These are phyloP conservation scores for Craterostigma plantagineum DNA, from an alignment of 257 asterid species.

Conservation along the genomic window DNA sequence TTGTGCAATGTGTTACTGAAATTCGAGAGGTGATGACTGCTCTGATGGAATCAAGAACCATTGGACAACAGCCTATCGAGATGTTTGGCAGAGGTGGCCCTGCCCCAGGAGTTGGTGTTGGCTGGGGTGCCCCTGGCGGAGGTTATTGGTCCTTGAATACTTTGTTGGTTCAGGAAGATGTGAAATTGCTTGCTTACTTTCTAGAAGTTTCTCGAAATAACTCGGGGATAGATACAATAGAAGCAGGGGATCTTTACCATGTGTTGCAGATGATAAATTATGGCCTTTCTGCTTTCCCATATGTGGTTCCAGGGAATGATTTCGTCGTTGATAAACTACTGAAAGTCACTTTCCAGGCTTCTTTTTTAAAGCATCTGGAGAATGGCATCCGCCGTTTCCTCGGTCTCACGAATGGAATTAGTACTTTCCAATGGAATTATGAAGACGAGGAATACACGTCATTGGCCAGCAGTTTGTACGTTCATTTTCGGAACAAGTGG, in stretches of 20 bases:
- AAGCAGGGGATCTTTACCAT: constrained; percentile 16
- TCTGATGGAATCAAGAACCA: constrained; percentile 19
- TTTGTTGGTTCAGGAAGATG: constrained; percentile 55
- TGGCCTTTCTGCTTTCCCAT: constrained; percentile 34
- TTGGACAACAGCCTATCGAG: constrained; percentile 37
- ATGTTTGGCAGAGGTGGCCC: constrained; percentile 85
- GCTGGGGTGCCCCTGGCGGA: constrained; percentile 93
- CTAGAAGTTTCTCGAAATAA: constrained; percentile 23
- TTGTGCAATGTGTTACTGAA: constrained; percentile 32
- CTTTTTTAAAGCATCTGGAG: constrained; percentile 44
- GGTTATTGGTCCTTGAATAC: constrained; percentile 73
- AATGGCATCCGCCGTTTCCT: constrained; percentile 33
- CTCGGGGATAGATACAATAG: constrained; percentile 12
- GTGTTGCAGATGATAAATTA: constrained; percentile 31
- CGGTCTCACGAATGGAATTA: constrained; percentile 15
- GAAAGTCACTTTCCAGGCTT: constrained; percentile 38
- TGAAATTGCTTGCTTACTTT: constrained; percentile 37
- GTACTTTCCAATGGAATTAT: constrained; percentile 37
- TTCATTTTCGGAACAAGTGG: constrained; percentile 76
- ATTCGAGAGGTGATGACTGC: constrained; percentile 20
- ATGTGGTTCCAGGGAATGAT: constrained; percentile 43
- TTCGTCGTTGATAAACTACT: constrained; percentile 34
- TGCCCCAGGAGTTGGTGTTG: constrained; percentile 94
- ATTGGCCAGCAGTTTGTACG: constrained; percentile 40
- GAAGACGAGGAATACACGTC: constrained; percentile 38